Base-by-base conservation (phyloP, 345 rosid species). In the Gossypium sturtianum region DNA sequence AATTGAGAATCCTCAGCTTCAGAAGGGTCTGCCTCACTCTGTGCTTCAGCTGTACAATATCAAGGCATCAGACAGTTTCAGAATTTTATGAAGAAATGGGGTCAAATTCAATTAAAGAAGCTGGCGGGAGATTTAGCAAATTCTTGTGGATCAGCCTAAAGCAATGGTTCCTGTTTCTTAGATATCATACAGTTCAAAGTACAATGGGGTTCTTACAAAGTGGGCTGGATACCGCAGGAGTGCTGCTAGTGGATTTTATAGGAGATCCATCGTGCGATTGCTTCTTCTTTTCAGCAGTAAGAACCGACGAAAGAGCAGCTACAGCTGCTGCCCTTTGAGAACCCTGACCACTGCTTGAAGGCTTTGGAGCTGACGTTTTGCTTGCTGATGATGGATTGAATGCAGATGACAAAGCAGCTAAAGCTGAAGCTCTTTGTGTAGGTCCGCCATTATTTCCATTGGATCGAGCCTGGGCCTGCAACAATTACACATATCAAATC, bases 291-390 rank as follows among this genome's bases (percentile, higher is more conserved):
- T 95, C 99, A 56, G 94, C 97, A 52, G 89, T 83, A 75, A 95
- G 98, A 80, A 89, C 98, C 1, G 84, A 82, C 12, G 98, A 95
- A 77, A 95, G 94, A 76, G 98, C 99, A 56, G 99, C 99, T 47
- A 93, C 84, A 63, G 99, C 99, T 71, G 99, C 98, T 59, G 97
- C 93, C 85, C 94, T 90, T 83, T 95, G 99, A 49, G 98, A 88
- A 60, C 89, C 94, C 75, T 82, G 87, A 69, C 82, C 74, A 68
- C 45, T 43, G 34, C 76, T 48, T 27, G 83, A 71, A 74, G 87
- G 3, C 88, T 78, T 89, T 73, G 79, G 48, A 62, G 86, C 15
- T 34, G 92, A 51, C 19, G 27, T 19, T 75, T 88, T 93, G 72
- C 74, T 38, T 76, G 77, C 87, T 11, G 92, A 82, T 45, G 97